Evolutionary conservation across 495 filamentous ascomycete genomes (phyloP), one percentile per base, ranked within the genome.

Genomic region (Pyrenopolyporus hunteri): DNA sequence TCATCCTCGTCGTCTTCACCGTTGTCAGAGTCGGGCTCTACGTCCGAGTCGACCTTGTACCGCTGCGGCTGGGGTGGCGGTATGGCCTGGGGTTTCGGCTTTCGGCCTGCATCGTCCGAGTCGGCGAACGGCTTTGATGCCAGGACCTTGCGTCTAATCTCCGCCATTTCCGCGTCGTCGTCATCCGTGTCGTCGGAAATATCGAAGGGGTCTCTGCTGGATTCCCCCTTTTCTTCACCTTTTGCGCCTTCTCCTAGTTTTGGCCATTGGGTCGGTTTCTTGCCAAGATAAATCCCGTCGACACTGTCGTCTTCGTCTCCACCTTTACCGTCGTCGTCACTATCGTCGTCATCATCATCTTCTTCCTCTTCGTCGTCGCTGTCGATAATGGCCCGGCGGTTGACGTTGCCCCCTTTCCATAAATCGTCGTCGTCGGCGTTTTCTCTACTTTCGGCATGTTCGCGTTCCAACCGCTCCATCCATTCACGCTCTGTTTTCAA

Each of bases 131-230:
- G 81, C 63, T 92, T 96, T 3, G 93, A 97, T 1, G 83, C 86
- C 2, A 98, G 80, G 16, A 97, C 90, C 64, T 89, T 87, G 33
- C 85, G 85, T 32, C 94, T 80, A 22, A 98, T 85, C 63, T 94
- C 92, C 33, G 91, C 93, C 90, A 97, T 97, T 68, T 95, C 89
- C 52, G 87, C 90, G 51, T 89, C 89, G 65, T 95, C 89, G 10
- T 89, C 87, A 10, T 89, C 87, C 8, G 90, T 87, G 14, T 88
- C 88, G 4, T 88, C 87, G 29, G 89, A 89, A 32, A 93, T 83
- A 17, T 84, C 88, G 53, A 86, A 90, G 1, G 85, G 86, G 63
- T 93, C 86, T 65, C 75, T 82, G 33, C 80, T 76, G 28, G 75
- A 71, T 6, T 80, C 83, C 43, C 80, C 81, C 75, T 78, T 23